Conservation (phyloP, 169 alveolate genomes). For the Besnoitia besnoiti region DNA sequence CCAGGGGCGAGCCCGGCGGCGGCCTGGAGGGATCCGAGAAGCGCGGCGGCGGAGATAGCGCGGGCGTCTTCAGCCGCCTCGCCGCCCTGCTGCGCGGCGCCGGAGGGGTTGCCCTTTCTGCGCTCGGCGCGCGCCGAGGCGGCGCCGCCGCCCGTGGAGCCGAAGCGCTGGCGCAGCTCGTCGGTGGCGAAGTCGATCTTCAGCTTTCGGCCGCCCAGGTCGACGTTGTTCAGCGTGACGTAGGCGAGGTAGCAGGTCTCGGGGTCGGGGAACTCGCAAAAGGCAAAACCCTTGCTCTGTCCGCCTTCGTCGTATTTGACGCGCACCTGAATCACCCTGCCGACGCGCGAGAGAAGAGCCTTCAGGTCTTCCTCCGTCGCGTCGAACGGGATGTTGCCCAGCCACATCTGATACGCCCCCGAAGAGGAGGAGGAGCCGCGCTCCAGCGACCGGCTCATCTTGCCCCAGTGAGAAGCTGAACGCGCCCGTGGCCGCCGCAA, state of each 20-base stretch:
- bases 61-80: not conserved
- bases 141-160: not conserved
- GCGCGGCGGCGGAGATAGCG: not conserved
- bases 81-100: not conserved
- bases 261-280: conserved; percentile 41
- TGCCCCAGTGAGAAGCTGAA: too few relatives aligned
- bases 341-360: conserved; percentile 33
- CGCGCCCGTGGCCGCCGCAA: not conserved
- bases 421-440: not conserved
- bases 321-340: conserved; percentile 56
- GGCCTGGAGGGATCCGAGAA: not conserved
- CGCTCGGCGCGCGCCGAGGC: not conserved
- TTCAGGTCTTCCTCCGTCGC: conserved; percentile 55
- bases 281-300: conserved; percentile 61
- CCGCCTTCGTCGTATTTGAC: conserved; percentile 56
- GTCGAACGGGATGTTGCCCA: conserved; percentile 68
- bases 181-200: conserved; percentile 61
- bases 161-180: conserved; percentile 46
- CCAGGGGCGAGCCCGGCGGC: too few relatives aligned
- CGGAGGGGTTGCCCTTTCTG: not conserved
- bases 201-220: conserved; percentile 53
- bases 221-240: conserved; percentile 32
- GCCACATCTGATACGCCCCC: conserved; percentile 59
- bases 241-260: conserved; percentile 55
- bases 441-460: conserved; percentile 19